These are phyloP conservation scores for Neonectria sp. DNA, from an alignment of 2,329 filamentous ascomycete genomes.

Conservation along the genomic window DNA sequence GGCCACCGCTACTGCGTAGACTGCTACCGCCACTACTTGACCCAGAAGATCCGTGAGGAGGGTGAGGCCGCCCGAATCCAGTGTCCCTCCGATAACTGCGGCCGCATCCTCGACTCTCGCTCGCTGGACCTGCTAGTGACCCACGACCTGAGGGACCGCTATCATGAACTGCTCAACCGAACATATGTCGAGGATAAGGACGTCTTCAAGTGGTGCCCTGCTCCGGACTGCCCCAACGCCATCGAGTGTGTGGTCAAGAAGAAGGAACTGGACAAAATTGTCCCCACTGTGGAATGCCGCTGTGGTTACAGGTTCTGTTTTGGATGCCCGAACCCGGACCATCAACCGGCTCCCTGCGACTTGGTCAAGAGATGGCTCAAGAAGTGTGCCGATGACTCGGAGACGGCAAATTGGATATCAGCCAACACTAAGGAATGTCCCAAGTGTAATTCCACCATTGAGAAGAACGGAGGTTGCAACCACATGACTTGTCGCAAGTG, in stretches of 20 bases:
- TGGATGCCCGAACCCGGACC: slow-evolving; percentile 89
- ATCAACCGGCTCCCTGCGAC: slow-evolving; percentile 92
- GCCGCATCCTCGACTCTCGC: slow-evolving; percentile 90
- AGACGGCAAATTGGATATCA: slow-evolving; percentile 99
- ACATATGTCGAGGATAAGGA: slow-evolving; percentile 99
- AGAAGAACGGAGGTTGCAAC: slow-evolving; percentile 98
- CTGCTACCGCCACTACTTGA: slow-evolving; percentile 93
- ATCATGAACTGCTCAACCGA: slow-evolving; percentile 88
- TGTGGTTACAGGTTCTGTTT: slow-evolving; percentile 96
- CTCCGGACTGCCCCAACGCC: slow-evolving; percentile 96
- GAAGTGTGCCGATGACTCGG: slow-evolving; percentile 98
- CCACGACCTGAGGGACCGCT: slow-evolving; percentile 72
- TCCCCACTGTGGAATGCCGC: slow-evolving; percentile 89
- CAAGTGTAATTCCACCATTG: slow-evolving; percentile 95
- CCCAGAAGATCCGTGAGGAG: slow-evolving; percentile 94
- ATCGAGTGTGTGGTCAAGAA: slow-evolving; percentile 91
- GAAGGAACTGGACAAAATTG: slow-evolving; percentile 86
- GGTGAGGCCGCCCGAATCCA: slow-evolving; percentile 96
- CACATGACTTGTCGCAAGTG: slow-evolving; percentile 98
- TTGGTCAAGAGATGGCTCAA: slow-evolving; percentile 97
- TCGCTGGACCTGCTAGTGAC: slow-evolving; percentile 85
- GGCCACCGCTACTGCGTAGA: slow-evolving; percentile 93
- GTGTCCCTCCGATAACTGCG: slow-evolving; percentile 90
- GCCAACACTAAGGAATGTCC: slow-evolving; percentile 99
- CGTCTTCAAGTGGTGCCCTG: slow-evolving; percentile 96